These are phyloP conservation scores for Aspergillus steynii DNA, from an alignment of 495 filamentous ascomycete species.

Conservation along the genomic window DNA sequence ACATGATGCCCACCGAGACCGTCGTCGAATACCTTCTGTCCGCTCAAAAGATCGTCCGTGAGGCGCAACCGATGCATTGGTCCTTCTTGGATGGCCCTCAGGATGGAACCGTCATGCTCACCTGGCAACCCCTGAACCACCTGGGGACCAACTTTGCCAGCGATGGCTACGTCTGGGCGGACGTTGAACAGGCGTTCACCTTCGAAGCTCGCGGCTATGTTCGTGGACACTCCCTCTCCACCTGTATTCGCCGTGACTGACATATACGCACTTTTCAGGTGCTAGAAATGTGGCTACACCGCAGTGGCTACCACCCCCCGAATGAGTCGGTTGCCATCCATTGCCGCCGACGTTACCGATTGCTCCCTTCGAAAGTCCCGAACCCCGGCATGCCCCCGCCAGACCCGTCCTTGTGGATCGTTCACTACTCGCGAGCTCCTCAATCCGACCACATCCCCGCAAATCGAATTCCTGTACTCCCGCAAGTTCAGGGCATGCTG, in stretches of 20 bases:
- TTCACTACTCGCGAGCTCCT: slow-evolving; percentile 84
- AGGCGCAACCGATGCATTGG: slow-evolving; percentile 82
- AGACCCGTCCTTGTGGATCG: slow-evolving; percentile 85
- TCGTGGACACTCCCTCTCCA: slow-evolving; percentile 29
- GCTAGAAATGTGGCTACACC: slow-evolving; percentile 82
- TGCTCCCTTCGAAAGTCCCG: slow-evolving; percentile 62
- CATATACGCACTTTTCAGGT: slow-evolving; percentile 37
- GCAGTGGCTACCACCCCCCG: slow-evolving; percentile 69
- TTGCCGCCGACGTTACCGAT: slow-evolving; percentile 77
- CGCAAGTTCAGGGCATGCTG: slow-evolving; percentile 61
- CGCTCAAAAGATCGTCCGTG: slow-evolving; percentile 77
- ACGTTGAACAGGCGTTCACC: slow-evolving; percentile 68
- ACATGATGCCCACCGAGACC: slow-evolving; percentile 64
- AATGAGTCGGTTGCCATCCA: slow-evolving; percentile 72
- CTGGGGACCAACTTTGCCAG: slow-evolving; percentile 72
- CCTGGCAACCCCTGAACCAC: slow-evolving; percentile 76
- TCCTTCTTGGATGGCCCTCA: slow-evolving; percentile 80
- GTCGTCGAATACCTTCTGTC: slow-evolving; percentile 74
- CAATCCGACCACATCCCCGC: slow-evolving; percentile 68
- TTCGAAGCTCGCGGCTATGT: slow-evolving; percentile 78
- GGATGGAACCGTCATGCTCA: slow-evolving; percentile 78
- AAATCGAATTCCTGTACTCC: slow-evolving; percentile 58
- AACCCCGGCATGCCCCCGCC: slow-evolving; percentile 60
- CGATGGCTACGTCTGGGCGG: slow-evolving; percentile 90
- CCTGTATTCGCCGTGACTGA: background rate